Percentiles rank a stretch among this genome's conserved stretches.
Conservation (phyloP, 2,329 filamentous ascomycete genomes). For the Aureobasidium sp. region DNA sequence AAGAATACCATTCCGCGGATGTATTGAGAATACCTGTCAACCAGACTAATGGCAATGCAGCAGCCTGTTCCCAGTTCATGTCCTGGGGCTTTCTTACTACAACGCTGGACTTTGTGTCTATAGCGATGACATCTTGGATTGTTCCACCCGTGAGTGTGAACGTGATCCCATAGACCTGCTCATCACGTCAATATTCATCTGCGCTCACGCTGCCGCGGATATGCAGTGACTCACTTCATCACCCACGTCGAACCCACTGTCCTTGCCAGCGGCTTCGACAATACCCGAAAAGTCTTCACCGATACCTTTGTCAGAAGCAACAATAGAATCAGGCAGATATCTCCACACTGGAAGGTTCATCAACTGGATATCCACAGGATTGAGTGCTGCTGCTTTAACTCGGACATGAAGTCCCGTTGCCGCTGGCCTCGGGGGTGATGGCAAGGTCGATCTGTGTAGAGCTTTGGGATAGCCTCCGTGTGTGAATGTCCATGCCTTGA, state of each 20-base stretch:
- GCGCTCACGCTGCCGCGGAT: background rate
- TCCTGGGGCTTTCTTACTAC: slow-evolving; percentile 25
- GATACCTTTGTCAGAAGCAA: slow-evolving; percentile 24
- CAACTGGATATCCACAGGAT: slow-evolving; percentile 32
- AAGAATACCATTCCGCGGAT: too few relatives aligned
- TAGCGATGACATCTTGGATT: slow-evolving; percentile 25
- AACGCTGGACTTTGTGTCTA: slow-evolving; percentile 22
- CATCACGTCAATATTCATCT: background rate
- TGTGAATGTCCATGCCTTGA: slow-evolving; percentile 29
- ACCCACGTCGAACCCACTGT: slow-evolving; percentile 23
- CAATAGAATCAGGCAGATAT: slow-evolving; percentile 20
- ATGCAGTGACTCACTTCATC: slow-evolving; percentile 22
- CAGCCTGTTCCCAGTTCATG: slow-evolving; percentile 28
- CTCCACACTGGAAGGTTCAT: slow-evolving; percentile 28
- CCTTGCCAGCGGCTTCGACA: slow-evolving; percentile 22
- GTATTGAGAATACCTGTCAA: slow-evolving; percentile 15
- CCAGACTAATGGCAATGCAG: slow-evolving; percentile 28
- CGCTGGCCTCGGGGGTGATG: slow-evolving; percentile 20
- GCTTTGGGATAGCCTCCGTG: slow-evolving; percentile 26
- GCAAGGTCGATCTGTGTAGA: slow-evolving; percentile 23
- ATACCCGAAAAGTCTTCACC: slow-evolving; percentile 29
- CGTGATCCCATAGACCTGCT: slow-evolving; percentile 27
- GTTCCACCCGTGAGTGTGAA: slow-evolving; percentile 23
- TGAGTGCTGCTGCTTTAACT: slow-evolving; percentile 29
- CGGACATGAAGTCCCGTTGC: slow-evolving; percentile 25